These are phyloP conservation scores for Paraglomus occultum DNA, from an alignment of 192 early-diverging fungal species.

Conservation along the genomic window DNA sequence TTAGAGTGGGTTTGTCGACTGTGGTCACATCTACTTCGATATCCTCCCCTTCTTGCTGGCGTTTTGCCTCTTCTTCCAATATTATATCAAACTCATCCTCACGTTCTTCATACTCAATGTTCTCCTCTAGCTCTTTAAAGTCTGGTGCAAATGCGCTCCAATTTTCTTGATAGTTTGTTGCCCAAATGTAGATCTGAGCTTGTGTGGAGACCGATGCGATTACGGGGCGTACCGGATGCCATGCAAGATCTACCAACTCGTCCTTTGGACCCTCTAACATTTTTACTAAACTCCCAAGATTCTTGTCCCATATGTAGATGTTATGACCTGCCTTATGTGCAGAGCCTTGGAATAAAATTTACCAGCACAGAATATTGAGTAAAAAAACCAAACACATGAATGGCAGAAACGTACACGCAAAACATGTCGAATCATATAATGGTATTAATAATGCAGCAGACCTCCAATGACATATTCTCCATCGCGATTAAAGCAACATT, in stretches of 20 bases:
- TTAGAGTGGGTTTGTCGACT: constrained; percentile 45
- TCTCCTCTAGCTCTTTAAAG: constrained; percentile 91
- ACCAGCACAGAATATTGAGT: constrained; percentile 18
- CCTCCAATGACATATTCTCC: constrained; percentile 91
- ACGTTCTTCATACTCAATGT: constrained; percentile 88
- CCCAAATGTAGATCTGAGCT: constrained; percentile 89
- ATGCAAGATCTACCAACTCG: constrained; percentile 75
- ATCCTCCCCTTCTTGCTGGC: constrained; percentile 46
- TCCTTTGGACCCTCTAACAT: constrained; percentile 89
- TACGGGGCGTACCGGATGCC: constrained; percentile 85
- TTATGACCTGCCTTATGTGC: constrained; percentile 88
- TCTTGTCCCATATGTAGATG: constrained; percentile 93
- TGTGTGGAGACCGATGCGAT: constrained; percentile 78
- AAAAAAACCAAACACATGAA: constrained; percentile 31
- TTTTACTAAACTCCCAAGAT: constrained; percentile 78
- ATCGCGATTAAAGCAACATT: constrained; percentile 83
- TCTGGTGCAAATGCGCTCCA: constrained; percentile 95
- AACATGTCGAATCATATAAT: neutral
- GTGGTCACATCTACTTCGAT: constrained; percentile 49
- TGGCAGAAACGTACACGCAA: neutral
- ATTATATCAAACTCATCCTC: constrained; percentile 94
- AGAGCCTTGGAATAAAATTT: constrained; percentile 50
- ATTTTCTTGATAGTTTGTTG: constrained; percentile 72
- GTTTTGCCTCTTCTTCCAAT: constrained; percentile 30
- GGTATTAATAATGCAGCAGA: constrained; percentile 23